Percentiles rank a stretch among this genome's conserved stretches.
Evolutionary conservation across 768 basidiomycete species (phyloP).

Genomic region (Boletus pseudopeckii): DNA sequence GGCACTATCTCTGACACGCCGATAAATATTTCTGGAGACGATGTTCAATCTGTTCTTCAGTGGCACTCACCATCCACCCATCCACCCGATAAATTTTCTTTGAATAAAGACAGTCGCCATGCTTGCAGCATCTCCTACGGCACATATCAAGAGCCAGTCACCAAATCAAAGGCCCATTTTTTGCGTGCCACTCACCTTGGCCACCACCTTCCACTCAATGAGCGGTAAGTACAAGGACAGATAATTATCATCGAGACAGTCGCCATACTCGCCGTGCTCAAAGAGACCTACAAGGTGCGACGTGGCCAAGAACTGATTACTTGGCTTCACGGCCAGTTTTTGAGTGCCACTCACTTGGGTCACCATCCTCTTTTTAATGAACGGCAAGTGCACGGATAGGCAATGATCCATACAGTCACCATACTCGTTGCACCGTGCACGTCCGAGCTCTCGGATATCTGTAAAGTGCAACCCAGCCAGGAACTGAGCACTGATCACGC

Average conservation of each 20-base stretch:
- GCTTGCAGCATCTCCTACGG: background rate
- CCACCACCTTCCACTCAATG: background rate
- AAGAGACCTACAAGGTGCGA: background rate
- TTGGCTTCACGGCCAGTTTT: background rate
- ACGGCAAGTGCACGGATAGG: too few relatives aligned
- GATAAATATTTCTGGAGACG: background rate
- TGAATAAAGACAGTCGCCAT: background rate
- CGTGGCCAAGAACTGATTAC: background rate
- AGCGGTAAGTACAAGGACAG: background rate
- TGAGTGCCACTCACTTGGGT: background rate
- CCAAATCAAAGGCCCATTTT: background rate
- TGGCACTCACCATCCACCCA: slow-evolving; percentile 7
- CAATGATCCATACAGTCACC: background rate
- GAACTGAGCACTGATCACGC: background rate
- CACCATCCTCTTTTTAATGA: too few relatives aligned
- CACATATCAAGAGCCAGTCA: background rate
- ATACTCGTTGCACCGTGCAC: background rate
- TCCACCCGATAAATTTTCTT: background rate
- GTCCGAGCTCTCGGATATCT: background rate
- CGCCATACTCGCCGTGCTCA: background rate
- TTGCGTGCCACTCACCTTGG: background rate
- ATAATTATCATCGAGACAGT: too few relatives aligned
- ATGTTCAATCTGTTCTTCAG: background rate
- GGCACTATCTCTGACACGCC: background rate
- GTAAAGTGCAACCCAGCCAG: background rate